Evolutionary conservation across 1,139 yeast species (phyloP).

Genomic region (Hansenula sp.): DNA sequence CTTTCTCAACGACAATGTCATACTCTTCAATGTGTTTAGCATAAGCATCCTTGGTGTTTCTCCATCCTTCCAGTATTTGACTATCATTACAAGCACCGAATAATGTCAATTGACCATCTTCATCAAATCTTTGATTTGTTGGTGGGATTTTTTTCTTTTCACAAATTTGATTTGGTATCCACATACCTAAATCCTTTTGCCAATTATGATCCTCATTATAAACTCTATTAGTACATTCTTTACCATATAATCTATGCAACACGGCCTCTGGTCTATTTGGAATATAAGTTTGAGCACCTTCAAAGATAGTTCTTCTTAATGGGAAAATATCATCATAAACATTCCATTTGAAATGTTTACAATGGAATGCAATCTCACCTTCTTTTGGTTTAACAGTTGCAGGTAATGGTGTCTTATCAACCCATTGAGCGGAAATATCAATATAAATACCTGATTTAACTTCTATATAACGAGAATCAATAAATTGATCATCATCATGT

Average conservation of each 20-base stretch:
- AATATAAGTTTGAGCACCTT: conserved; percentile 53
- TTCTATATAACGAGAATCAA: conserved; percentile 75
- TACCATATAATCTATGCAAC: conserved; percentile 39
- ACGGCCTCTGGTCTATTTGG: conserved; percentile 47
- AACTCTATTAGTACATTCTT: conserved; percentile 4
- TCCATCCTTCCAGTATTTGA: conserved; percentile 18
- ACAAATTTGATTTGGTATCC: conserved; percentile 30
- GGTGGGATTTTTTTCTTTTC: conserved; percentile 19
- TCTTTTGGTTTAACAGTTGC: conserved; percentile 14
- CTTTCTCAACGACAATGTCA: conserved; percentile 11
- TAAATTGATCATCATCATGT: conserved; percentile 50
- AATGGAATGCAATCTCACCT: conserved; percentile 23
- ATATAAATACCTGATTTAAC: conserved; percentile 64
- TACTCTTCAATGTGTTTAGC: conserved; percentile 19
- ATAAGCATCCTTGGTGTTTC: conserved; percentile 11
- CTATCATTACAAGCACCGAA: conserved; percentile 25
- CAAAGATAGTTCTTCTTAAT: conserved; percentile 49
- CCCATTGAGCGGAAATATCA: conserved; percentile 53
- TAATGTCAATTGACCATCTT: conserved; percentile 23
- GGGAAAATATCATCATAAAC: conserved; percentile 45
- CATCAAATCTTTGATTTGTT: conserved; percentile 26
- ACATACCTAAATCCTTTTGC: conserved; percentile 34
- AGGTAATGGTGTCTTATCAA: conserved; percentile 24
- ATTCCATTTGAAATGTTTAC: conserved; percentile 51
- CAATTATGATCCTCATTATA: conserved; percentile 22